Evolutionary conservation across 768 basidiomycete genomes (phyloP), one percentile per base, ranked within the genome.

Genomic region (Gloeophyllum trabeum): DNA sequence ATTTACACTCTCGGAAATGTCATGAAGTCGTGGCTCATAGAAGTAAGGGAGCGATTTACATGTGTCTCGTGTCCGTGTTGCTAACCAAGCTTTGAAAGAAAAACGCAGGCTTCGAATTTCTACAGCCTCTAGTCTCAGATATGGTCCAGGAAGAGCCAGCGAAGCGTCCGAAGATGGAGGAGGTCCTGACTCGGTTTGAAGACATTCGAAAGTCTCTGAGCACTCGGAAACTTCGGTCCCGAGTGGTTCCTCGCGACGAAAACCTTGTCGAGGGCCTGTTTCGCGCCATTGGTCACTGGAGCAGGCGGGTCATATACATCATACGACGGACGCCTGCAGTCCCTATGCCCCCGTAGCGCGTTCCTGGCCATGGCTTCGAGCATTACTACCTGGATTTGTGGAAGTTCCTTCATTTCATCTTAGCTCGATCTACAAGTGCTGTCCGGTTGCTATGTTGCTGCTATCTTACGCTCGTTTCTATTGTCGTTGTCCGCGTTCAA

Each of bases 111-210:
- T 32, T 56, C 16, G 54, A 51, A 2, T 59, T 60, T 46, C 40
- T 61, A 48, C 6, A 28, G 22, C 42, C 48, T 12, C 45, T 63
- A 3, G 39, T 61, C 4, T 20, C 35, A 2, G 43, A 46, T 2
- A 62, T 63, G 61, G 48, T 49, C 0, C 46, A 44, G 3, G 43
- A 41, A 1, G 52, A 58, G 35, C 61, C 61, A 0, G 21, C 37
- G 4, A 35, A 39, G 24, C 54, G 61, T 3, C 61, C 61, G 1
- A 50, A 48, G 1, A 51, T 52, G 2, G 40, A 46, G 22, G 47
- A 53, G 14, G 54, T 46, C 20, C 22, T 46, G 0, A 26, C 5
- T 6, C 43, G 42, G 4, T 54, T 54, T 32, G 34, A 41, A 13
- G 34, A 35, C 13, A 41, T 54, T 4, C 24, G 24, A 13, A 5